Base-by-base conservation (phyloP, 2,329 filamentous ascomycete species). In the Fusarium mangiferae region DNA sequence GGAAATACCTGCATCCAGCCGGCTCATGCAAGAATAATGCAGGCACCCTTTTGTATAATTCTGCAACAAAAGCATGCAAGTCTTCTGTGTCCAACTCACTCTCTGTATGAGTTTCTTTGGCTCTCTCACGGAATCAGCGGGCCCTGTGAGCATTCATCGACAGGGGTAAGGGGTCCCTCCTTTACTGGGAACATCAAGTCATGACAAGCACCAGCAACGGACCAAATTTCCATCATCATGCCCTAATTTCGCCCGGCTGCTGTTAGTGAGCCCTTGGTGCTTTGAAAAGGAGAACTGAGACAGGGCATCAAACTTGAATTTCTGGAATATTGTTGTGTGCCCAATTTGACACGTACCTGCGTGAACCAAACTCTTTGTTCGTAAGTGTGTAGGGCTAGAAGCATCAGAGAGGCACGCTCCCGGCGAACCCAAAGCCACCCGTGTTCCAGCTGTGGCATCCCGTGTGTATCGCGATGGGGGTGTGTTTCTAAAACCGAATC, bases 181-280 rank as follows among this genome's bases (percentile, higher is more conserved):
- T 74, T 68, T 49, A 48, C 54, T 68, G 48, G 66, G 35, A 54
- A 74, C 63, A 58, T 70, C 44, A 73, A 74, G 70, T 71, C 63
- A 59, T 57, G 70, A 45, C 51, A 49, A 33, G 48, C 68, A 51
- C 60, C 73, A 68, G 68, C 57, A 52, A 68, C 42, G 54, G 55
- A 35, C 65, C 70, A 78, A 78, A 76, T 78, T 75, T 77, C 76
- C 69, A 78, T 58, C 48, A 49, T 52, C 61, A 64, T 74, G 58
- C 71, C 72, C 74, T 75, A 72, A 52, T 66, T 60, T 64, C 48
- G 62, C 60, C 59, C 36, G 58, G 63, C 48, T 51, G 26, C 26
- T 63, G 33, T 65, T 71, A 74, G 67, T 70, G 39, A 68, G 28
- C 59, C 68, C 68, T 72, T 65, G 55, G 58, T 51, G 30, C 45